Conservation (phyloP, 306 rosid species). For the Quercus wislizeni region DNA sequence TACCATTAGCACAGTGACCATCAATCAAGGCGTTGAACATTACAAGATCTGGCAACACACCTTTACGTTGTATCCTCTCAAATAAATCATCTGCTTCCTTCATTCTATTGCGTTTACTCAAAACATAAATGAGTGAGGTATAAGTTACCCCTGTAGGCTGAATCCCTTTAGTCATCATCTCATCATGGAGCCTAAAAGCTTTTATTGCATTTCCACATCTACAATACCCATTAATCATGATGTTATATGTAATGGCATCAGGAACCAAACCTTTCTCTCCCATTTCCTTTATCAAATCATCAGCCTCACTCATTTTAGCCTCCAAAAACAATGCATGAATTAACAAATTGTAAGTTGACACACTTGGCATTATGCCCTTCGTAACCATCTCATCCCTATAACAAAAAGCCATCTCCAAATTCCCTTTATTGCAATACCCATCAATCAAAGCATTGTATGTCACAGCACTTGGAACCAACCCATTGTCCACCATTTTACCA, state of each 20-base stretch:
- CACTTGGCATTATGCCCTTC: conserved; percentile 54
- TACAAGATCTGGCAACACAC: conserved; percentile 62
- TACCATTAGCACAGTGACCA: conserved; percentile 71
- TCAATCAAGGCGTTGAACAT: conserved; percentile 77
- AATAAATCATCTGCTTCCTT: conserved; percentile 69
- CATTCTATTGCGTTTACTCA: conserved; percentile 65
- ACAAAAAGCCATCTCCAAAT: conserved; percentile 62
- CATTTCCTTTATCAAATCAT: conserved; percentile 58
- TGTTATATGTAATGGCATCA: conserved; percentile 74
- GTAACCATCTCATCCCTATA: conserved; percentile 64
- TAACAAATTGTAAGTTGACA: conserved; percentile 69
- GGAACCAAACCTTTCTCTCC: conserved; percentile 52
- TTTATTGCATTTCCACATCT: conserved; percentile 64
- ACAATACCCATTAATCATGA: conserved; percentile 73
- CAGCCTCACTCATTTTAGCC: conserved; percentile 55
- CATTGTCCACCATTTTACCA: conserved; percentile 45
- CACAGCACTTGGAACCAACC: conserved; percentile 60
- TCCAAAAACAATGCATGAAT: conserved; percentile 82
- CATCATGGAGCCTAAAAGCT: conserved; percentile 61
- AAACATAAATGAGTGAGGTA: conserved; percentile 69
- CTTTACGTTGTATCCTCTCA: conserved; percentile 45
- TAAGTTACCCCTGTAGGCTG: conserved; percentile 62
- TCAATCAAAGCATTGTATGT: conserved; percentile 75
- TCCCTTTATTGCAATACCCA: conserved; percentile 70
- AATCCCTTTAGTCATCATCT: conserved; percentile 55